Evolutionary conservation across 2,329 filamentous ascomycete genomes (phyloP).

Genomic region (Aspergillus floridensis): DNA sequence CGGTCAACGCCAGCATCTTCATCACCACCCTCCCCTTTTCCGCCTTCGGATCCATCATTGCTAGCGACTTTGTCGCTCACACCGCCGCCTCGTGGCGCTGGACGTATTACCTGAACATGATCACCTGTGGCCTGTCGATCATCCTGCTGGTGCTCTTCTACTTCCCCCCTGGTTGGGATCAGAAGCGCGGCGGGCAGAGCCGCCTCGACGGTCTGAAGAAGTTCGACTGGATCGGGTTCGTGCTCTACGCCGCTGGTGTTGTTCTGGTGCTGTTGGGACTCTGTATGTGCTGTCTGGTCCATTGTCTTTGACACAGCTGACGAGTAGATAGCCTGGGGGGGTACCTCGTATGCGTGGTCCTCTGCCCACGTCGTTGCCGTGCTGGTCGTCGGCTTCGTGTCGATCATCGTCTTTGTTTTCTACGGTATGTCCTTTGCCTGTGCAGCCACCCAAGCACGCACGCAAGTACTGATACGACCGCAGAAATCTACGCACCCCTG

Average conservation of each 20-base stretch:
- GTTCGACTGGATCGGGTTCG: conserved; percentile 49
- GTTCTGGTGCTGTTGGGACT: conserved; percentile 47
- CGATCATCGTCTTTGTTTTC: neutral
- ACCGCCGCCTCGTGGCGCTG: conserved; percentile 49
- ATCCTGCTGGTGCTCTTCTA: conserved; percentile 7
- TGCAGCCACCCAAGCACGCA: neutral
- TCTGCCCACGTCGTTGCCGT: conserved; percentile 5
- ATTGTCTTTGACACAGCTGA: neutral
- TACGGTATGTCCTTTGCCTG: neutral
- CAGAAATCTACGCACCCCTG: conserved; percentile 3
- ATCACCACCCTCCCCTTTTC: conserved; percentile 31
- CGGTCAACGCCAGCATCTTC: conserved; percentile 34
- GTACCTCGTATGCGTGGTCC: conserved; percentile 4
- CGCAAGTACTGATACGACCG: neutral
- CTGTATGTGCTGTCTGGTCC: conserved; percentile 17
- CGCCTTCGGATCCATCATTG: conserved; percentile 46
- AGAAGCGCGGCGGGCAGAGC: conserved; percentile 37
- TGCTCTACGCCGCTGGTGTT: conserved; percentile 43
- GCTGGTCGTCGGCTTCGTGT: conserved; percentile 4
- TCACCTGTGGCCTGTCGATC: conserved; percentile 37
- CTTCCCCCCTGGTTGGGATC: conserved; percentile 38
- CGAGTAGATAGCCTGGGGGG: conserved; percentile 2
- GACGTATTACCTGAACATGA: conserved; percentile 51
- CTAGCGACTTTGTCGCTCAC: conserved; percentile 44
- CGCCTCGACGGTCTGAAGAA: conserved; percentile 40